These are phyloP conservation scores for Paraleonurus japonicus DNA, from an alignment of 257 asterid species.

Conservation along the genomic window DNA sequence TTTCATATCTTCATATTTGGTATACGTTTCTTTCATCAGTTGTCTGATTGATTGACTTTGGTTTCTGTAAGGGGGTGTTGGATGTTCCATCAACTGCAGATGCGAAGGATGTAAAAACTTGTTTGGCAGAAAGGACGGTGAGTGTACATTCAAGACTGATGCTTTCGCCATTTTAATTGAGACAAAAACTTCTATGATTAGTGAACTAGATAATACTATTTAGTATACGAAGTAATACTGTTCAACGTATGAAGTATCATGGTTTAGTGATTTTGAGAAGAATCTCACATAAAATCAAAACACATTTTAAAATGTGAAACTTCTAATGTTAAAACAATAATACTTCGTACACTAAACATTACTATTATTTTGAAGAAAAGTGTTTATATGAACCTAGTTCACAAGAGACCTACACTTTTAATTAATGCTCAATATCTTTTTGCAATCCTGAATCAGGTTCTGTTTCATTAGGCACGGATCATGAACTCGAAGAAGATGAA, in stretches of 20 bases:
- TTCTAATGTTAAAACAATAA: no score
- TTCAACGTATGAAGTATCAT: no score
- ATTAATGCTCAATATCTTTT: neutral
- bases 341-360: neutral
- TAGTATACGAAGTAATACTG: no score
- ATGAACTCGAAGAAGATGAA: slow-evolving; percentile 59
- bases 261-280: no score
- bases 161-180: neutral
- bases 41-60: slow-evolving; percentile 16
- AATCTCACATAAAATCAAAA: no score
- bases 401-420: no score
- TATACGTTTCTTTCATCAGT: neutral
- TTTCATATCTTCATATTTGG: neutral
- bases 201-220: neutral
- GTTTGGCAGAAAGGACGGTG: slow-evolving; percentile 63
- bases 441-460: slow-evolving; percentile 40
- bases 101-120: slow-evolving; percentile 64
- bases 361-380: neutral
- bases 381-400: neutral
- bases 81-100: slow-evolving; percentile 68
- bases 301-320: neutral
- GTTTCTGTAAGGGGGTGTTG: slow-evolving; percentile 54
- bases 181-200: no score
- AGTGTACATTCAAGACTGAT: slow-evolving; percentile 7
- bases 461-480: slow-evolving; percentile 35